Evolutionary conservation across 495 filamentous ascomycete species (phyloP).

Genomic region (Aspergillus avenaceus): DNA sequence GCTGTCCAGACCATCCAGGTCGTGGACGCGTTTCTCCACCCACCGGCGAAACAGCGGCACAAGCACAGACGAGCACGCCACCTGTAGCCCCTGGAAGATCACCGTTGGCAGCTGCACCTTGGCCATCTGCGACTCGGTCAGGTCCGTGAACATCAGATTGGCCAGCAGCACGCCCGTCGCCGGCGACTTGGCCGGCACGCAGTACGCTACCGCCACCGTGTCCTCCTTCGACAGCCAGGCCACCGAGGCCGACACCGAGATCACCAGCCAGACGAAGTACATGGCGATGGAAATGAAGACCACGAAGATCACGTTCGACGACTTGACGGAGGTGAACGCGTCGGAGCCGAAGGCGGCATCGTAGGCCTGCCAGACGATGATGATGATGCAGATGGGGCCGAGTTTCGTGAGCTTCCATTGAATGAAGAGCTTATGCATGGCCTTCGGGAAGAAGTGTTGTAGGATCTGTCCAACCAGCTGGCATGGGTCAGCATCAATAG

Average conservation of each 20-base stretch:
- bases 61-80: neutral
- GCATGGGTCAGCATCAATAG: neutral
- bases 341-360: neutral
- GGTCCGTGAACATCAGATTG: neutral
- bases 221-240: neutral
- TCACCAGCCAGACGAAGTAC: neutral
- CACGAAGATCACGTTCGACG: neutral
- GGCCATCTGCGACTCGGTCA: neutral
- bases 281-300: neutral
- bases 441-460: neutral
- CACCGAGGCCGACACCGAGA: neutral
- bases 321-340: neutral
- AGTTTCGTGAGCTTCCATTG: neutral
- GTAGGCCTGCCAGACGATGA: neutral
- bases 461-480: neutral
- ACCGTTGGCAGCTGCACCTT: neutral
- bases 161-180: neutral
- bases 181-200: neutral
- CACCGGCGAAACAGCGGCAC: neutral
- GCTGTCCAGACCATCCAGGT: no score
- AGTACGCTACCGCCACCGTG: neutral
- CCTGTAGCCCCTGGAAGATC: neutral
- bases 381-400: neutral
- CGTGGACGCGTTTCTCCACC: neutral
- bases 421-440: neutral